Base-by-base conservation (phyloP, 2,329 filamentous ascomycete species). In the Diaporthe ampelina region DNA sequence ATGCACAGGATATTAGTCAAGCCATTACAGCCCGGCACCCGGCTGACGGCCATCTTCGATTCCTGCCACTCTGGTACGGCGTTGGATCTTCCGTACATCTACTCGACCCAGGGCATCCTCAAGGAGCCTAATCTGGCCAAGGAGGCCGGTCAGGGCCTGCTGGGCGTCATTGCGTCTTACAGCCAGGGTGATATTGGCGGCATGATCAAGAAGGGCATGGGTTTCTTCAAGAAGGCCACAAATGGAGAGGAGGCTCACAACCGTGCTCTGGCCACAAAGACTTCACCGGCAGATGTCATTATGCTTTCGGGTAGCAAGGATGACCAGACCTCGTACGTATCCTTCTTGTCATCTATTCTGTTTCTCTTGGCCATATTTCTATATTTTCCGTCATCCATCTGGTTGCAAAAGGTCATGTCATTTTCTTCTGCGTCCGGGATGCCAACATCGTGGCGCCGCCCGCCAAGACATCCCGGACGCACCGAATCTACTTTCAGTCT, bases 221-320 rank as follows among this genome's bases (percentile, higher is more conserved):
- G 92, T 59, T 91, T 98, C 80, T 92, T 97, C 86, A 98, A 97
- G 87, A 97, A 97, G 83, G 95, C 94, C 15, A 93, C 94, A 21
- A 91, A 86, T 72, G 95, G 96, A 78, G 89, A 97, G 74, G 92
- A 95, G n/a, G 92, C 93, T 9, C 93, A 95, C 83, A 90, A 95
- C 85, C 93, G 92, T 81, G 92, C 95, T 67, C 85, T 95, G 77
- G 89, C 93, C 78, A 98, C 96, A 56, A 98, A 98, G 88, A 98
- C 96, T 15, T 97, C 94, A 63, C 94, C 95, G 1, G 97, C 97
- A 58, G 97, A 98, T 83, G 96, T 99, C 58, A 90, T 98, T 82
- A 98, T 98, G 95, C 97, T 95, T 91, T 97, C 95, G 72, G 97
- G 97, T 73, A 97, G 94, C 86, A 98, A 98, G 84, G 97, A 98